Percentiles rank a stretch among this genome's conserved stretches.
phyloP scores from a whole-genome alignment of 441 rosid genomes.

The Adansonia madagascariensis region DNA sequence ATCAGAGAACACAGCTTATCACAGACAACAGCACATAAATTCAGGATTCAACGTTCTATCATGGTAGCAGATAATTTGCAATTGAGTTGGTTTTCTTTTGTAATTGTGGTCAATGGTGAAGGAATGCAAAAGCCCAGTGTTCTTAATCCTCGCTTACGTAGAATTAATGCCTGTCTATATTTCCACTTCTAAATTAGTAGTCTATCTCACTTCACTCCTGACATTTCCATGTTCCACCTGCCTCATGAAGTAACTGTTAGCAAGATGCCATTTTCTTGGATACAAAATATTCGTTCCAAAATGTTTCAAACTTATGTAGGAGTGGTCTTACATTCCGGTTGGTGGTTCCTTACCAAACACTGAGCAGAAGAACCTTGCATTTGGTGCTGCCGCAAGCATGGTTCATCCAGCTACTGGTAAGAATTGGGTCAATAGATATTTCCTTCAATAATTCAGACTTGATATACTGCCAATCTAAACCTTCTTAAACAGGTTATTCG shows the following conservation, averaged over 20 bases:
- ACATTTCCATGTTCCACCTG: slow-evolving; percentile 12
- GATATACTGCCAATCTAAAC: slow-evolving; percentile 19
- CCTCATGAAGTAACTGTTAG: not conserved
- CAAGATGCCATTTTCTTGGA: slow-evolving; percentile 18
- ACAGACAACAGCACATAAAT: not conserved
- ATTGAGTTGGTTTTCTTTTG: slow-evolving; percentile 13
- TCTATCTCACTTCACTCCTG: not conserved
- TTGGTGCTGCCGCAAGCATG: slow-evolving; percentile 99
- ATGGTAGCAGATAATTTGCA: not conserved
- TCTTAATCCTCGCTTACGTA: not conserved
- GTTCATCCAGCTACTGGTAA: slow-evolving; percentile 96
- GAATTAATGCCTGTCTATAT: slow-evolving; percentile 18
- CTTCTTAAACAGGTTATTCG: slow-evolving; percentile 74
- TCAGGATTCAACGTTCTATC: not conserved
- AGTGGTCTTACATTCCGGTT: slow-evolving; percentile 98
- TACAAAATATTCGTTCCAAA: slow-evolving; percentile 10
- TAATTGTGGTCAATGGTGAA: not conserved
- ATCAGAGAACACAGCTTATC: not conserved
- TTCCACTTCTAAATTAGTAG: not conserved
- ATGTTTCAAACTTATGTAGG: slow-evolving; percentile 50
- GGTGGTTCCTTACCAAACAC: slow-evolving; percentile 97
- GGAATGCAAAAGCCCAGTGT: slow-evolving; percentile 7
- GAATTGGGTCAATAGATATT: slow-evolving; percentile 22
- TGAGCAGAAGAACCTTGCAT: slow-evolving; percentile 90
- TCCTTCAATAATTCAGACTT: slow-evolving; percentile 25